Conservation (phyloP, 305 asterid genomes). For the Solanum hybrid region DNA sequence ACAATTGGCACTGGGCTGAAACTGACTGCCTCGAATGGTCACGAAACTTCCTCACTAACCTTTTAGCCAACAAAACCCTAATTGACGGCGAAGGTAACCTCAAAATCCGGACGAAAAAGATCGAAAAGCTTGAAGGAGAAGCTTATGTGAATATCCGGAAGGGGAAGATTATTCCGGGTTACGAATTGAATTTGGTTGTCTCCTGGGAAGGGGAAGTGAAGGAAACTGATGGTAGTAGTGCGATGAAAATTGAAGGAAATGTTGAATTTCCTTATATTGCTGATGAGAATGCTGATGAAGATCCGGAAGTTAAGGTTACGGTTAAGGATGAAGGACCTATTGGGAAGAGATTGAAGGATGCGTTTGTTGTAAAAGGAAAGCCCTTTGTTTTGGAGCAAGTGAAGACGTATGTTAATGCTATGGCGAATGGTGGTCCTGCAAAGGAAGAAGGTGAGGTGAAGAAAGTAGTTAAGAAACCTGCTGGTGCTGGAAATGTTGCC, state of each 20-base stretch:
- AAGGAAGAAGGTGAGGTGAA: conserved; percentile 77
- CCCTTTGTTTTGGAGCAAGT: conserved; percentile 73
- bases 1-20: conserved; percentile 93
- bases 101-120: conserved; percentile 31
- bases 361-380: conserved; percentile 64
- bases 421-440: conserved; percentile 89
- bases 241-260: conserved; percentile 46
- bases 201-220: conserved; percentile 69
- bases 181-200: conserved; percentile 52
- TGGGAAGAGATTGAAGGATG: conserved; percentile 64
- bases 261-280: conserved; percentile 76
- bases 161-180: conserved; percentile 80
- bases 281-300: conserved; percentile 88
- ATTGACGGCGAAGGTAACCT: conserved; percentile 61
- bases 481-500: conserved; percentile 3
- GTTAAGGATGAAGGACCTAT: conserved; percentile 75
- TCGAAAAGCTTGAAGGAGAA: conserved; percentile 67
- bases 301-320: conserved; percentile 52
- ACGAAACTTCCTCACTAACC: conserved; percentile 38
- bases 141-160: conserved; percentile 83
- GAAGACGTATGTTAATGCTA: conserved; percentile 53
- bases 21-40: conserved; percentile 83
- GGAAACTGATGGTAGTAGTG: conserved; percentile 38
- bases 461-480: conserved; percentile 35
- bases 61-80: conserved; percentile 20